These are phyloP conservation scores for Zygotorulaspora florentina DNA, from an alignment of 805 yeast species.

Conservation along the genomic window DNA sequence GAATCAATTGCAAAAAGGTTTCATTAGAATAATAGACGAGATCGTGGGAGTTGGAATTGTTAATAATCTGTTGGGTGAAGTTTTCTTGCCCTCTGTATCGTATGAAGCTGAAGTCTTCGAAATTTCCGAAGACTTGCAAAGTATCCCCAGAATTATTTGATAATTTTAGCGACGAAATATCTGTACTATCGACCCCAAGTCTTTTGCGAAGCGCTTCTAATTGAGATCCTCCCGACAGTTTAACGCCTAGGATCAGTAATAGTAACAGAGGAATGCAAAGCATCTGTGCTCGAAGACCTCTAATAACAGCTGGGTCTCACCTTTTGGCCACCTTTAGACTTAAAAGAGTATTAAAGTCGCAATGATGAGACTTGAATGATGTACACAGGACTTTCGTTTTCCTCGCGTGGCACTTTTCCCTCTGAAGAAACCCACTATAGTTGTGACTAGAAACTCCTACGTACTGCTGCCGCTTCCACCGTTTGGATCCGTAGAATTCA, in stretches of 20 bases:
- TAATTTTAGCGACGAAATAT: slow-evolving; percentile 15
- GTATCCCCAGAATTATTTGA: slow-evolving; percentile 11
- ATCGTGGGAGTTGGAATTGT: slow-evolving; percentile 11
- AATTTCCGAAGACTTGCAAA: slow-evolving; percentile 24
- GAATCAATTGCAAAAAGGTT: slow-evolving; percentile 22
- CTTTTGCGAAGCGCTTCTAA: slow-evolving; percentile 17
- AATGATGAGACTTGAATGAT: too few species aligned
- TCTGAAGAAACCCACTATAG: too few species aligned
- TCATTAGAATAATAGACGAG: slow-evolving; percentile 29
- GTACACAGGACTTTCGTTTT: too few species aligned
- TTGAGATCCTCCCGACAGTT: slow-evolving; percentile 16
- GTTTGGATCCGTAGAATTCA: too few species aligned
- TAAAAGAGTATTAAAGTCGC: neutral
- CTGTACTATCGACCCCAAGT: slow-evolving; percentile 11
- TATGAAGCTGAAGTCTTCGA: slow-evolving; percentile 23
- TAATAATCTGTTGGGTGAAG: slow-evolving; percentile 20
- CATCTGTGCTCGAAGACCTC: slow-evolving; percentile 6
- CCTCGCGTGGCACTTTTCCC: too few species aligned
- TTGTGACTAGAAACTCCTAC: too few species aligned
- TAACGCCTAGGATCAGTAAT: slow-evolving; percentile 6
- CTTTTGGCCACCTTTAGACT: neutral
- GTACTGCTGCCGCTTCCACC: too few species aligned
- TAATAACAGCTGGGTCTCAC: neutral
- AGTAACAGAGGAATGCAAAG: slow-evolving; percentile 3
- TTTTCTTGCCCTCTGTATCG: slow-evolving; percentile 33